Evolutionary conservation across 1,284 basidiomycete genomes (phyloP).

Genomic region (Pisolithus thermaeus): DNA sequence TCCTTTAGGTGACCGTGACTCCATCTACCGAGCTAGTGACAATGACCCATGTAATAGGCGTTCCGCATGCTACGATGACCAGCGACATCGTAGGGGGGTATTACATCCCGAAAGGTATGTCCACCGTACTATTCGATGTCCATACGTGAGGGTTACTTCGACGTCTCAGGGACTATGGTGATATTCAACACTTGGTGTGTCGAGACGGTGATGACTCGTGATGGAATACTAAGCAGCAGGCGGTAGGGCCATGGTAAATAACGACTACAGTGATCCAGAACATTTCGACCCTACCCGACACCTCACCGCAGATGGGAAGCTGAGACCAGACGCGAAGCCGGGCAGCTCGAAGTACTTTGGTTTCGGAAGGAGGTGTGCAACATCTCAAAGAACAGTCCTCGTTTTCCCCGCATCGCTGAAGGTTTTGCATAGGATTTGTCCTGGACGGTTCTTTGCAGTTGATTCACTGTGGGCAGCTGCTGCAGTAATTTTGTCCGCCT

Average conservation of each 20-base stretch:
- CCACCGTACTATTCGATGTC: not conserved
- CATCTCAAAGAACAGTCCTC: not conserved
- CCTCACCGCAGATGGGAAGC: not conserved
- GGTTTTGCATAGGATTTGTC: not conserved
- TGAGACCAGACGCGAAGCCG: not conserved
- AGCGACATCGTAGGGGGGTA: conserved; percentile 41
- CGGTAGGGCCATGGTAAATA: not conserved
- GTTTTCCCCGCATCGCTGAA: not conserved
- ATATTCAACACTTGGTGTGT: conserved; percentile 4
- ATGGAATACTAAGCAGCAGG: not conserved
- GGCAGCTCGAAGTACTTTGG: not conserved
- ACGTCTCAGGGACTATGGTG: not conserved
- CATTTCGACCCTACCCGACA: conserved; percentile 3
- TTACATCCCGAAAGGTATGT: conserved; percentile 31
- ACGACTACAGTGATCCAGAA: not conserved
- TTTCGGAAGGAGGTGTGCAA: conserved; percentile 4
- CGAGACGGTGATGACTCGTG: not conserved
- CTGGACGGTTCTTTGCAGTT: not conserved
- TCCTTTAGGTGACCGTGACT: conserved; percentile 30
- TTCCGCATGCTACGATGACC: conserved; percentile 36
- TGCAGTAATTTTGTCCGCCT: not conserved
- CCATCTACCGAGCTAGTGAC: not conserved
- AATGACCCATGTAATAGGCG: conserved; percentile 21
- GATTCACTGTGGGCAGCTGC: conserved; percentile 1
- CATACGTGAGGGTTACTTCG: not conserved